Percentiles rank a stretch among this genome's conserved stretches.
phyloP scores from a whole-genome alignment of 164 flowering plant species.

The Chimonanthus salicifolius region DNA sequence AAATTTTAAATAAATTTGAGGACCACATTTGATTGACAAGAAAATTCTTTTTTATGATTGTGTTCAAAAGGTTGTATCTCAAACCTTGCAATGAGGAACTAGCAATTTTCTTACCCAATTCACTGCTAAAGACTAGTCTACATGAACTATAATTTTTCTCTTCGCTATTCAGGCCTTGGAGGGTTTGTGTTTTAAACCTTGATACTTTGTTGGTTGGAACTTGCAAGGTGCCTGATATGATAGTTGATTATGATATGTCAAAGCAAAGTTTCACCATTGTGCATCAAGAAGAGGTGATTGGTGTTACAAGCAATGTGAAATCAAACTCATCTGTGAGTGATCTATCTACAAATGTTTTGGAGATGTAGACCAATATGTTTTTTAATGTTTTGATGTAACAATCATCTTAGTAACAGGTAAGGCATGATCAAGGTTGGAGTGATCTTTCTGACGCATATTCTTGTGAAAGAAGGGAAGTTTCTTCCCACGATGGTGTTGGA shows the following conservation, averaged over 20 bases:
- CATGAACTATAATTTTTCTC: no score
- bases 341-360: slow-evolving; percentile 10
- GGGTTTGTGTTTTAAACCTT: background rate
- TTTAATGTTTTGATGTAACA: background rate
- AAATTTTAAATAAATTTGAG: no score
- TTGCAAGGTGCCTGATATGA: slow-evolving; percentile 81
- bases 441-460: slow-evolving; percentile 42
- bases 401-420: slow-evolving; percentile 16
- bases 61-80: background rate
- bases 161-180: background rate
- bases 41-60: background rate
- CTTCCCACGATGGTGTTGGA: slow-evolving; percentile 69
- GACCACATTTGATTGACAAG: background rate
- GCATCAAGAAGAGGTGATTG: slow-evolving; percentile 66
- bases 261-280: slow-evolving; percentile 43
- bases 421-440: slow-evolving; percentile 35
- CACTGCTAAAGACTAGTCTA: no score
- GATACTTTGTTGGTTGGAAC: slow-evolving; percentile 4
- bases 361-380: slow-evolving; percentile 8
- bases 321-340: slow-evolving; percentile 12
- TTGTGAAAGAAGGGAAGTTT: slow-evolving; percentile 66
- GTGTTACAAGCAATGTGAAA: slow-evolving; percentile 15
- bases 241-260: slow-evolving; percentile 81
- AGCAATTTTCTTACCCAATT: no score
- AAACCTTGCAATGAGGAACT: no score